Conservation (phyloP, 148 eudicot species). For the Pharnaceum exiguum region DNA sequence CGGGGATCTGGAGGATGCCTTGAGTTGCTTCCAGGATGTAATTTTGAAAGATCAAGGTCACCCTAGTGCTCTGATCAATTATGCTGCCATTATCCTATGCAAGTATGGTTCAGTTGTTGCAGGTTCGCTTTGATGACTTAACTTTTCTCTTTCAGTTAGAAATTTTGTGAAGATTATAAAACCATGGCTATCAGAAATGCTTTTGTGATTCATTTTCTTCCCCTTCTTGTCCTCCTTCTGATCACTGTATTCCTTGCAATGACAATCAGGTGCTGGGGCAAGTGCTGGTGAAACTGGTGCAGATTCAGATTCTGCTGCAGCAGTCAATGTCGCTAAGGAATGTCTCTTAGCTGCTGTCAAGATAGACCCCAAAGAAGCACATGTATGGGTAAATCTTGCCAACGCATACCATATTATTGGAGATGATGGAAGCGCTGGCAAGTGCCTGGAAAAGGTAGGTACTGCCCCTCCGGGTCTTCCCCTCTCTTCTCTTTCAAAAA, state of each 20-base stretch:
- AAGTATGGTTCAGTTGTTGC: slow-evolving; percentile 81
- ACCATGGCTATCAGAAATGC: no score
- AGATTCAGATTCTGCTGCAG: slow-evolving; percentile 46
- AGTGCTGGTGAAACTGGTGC: slow-evolving; percentile 49
- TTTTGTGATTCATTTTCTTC: not conserved
- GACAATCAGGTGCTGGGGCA: slow-evolving; percentile 76
- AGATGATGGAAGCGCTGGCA: slow-evolving; percentile 72
- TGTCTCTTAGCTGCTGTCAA: slow-evolving; percentile 80
- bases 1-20: slow-evolving; percentile 83
- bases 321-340: slow-evolving; percentile 78
- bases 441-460: slow-evolving; percentile 91
- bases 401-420: slow-evolving; percentile 70
- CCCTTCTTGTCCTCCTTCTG: not conserved
- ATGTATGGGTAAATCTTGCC: slow-evolving; percentile 91
- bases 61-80: slow-evolving; percentile 82
- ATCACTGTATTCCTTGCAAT: not conserved
- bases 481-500: not conserved
- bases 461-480: not conserved
- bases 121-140: slow-evolving; percentile 42
- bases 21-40: slow-evolving; percentile 70
- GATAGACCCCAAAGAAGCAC: slow-evolving; percentile 79
- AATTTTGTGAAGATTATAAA: slow-evolving; percentile 2
- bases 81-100: slow-evolving; percentile 77
- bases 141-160: slow-evolving; percentile 8
- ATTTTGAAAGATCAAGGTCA: slow-evolving; percentile 90